These are phyloP conservation scores for Biscogniauxia sp. DNA, from an alignment of 2,329 filamentous ascomycete species.

Conservation along the genomic window DNA sequence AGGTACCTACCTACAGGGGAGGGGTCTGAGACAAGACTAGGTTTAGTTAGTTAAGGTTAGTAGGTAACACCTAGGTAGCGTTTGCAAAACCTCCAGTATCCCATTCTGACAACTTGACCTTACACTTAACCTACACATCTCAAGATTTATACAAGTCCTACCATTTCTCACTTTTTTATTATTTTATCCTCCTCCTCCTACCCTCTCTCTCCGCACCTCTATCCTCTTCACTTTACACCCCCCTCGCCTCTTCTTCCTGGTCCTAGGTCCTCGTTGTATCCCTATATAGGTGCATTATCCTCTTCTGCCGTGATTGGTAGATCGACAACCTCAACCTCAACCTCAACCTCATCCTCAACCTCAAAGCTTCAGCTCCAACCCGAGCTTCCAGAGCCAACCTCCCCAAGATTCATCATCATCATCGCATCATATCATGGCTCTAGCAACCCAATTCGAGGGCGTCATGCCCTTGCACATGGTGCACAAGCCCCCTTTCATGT, in stretches of 20 bases:
- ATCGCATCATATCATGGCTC: slow-evolving; percentile 20
- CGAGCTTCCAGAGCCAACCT: neutral
- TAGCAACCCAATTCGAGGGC: slow-evolving; percentile 35
- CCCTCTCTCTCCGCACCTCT: neutral
- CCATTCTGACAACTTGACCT: neutral
- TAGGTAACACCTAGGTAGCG: too few species aligned
- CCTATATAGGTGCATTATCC: neutral
- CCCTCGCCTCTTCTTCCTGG: neutral
- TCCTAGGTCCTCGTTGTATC: neutral
- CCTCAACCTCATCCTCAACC: neutral
- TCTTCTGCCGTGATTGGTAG: neutral
- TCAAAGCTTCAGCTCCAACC: neutral
- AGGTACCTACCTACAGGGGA: too few species aligned
- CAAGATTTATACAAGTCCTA: too few species aligned
- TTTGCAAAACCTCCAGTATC: neutral
- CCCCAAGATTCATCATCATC: neutral
- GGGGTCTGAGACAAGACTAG: too few species aligned
- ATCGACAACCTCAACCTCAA: neutral
- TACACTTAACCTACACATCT: too few species aligned
- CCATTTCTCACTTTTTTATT: too few species aligned
- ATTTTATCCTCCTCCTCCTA: neutral
- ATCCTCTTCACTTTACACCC: too few species aligned
- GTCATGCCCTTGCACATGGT: slow-evolving; percentile 55
- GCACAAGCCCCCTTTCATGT: slow-evolving; percentile 71
- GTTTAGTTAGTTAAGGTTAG: too few species aligned